These are phyloP conservation scores for Pichia kluyveri DNA, from an alignment of 805 yeast species.

Conservation along the genomic window DNA sequence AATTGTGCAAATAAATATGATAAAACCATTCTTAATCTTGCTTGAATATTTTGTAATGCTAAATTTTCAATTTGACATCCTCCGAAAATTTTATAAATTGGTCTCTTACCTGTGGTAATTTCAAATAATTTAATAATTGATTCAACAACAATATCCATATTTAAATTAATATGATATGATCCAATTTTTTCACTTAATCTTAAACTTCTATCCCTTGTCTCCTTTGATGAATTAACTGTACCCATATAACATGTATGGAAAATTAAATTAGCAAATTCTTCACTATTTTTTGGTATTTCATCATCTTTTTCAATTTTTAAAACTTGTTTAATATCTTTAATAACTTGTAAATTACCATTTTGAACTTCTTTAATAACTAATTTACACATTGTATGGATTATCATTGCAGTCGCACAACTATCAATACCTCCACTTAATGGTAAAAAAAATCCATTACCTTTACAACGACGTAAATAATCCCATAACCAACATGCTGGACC, in stretches of 20 bases:
- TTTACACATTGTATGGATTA: constrained; percentile 90
- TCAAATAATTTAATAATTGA: constrained; percentile 73
- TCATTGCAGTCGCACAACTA: constrained; percentile 93
- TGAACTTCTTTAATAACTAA: constrained; percentile 63
- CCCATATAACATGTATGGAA: constrained; percentile 96
- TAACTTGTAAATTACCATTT: constrained; percentile 67
- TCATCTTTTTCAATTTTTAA: constrained; percentile 39
- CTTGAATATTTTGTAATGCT: constrained; percentile 95
- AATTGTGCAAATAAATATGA: constrained; percentile 90
- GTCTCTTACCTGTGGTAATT: constrained; percentile 83
- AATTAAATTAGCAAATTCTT: constrained; percentile 63
- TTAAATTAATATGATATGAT: constrained; percentile 82
- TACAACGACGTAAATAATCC: constrained; percentile 92
- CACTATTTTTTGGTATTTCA: constrained; percentile 57
- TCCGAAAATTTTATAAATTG: constrained; percentile 86
- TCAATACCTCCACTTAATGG: constrained; percentile 98
- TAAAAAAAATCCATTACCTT: constrained; percentile 83
- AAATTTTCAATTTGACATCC: constrained; percentile 87
- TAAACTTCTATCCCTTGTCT: constrained; percentile 77
- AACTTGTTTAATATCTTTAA: constrained; percentile 62
- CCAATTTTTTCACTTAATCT: constrained; percentile 70
- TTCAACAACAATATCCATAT: constrained; percentile 78
- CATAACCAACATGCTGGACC: constrained; percentile 99
- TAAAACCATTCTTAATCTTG: constrained; percentile 89
- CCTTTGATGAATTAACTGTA: constrained; percentile 81